A percentile compares a stretch with the other conserved stretches of the same genome.
These are phyloP conservation scores for Cadophora luteo-olivacea DNA, from an alignment of 2,329 filamentous ascomycete species.

Conservation along the genomic window DNA sequence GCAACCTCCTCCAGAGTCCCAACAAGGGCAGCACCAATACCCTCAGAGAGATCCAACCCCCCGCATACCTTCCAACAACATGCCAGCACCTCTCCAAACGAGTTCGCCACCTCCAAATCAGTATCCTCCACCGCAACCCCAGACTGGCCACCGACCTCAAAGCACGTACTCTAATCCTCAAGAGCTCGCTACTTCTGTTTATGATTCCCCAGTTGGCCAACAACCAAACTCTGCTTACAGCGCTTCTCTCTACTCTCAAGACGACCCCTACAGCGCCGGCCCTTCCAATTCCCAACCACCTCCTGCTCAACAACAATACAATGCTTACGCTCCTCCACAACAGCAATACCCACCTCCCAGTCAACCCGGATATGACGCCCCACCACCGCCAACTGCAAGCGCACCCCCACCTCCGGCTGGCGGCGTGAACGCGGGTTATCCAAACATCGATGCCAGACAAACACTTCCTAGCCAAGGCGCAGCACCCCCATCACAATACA, in stretches of 20 bases:
- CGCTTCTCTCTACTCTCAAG: conserved; percentile 40
- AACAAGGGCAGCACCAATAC: conserved; percentile 48
- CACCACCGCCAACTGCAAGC: conserved; percentile 43
- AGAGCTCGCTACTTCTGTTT: conserved; percentile 78
- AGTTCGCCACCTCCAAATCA: conserved; percentile 56
- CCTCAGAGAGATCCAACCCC: conserved; percentile 60
- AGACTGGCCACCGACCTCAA: conserved; percentile 61
- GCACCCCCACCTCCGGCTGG: conserved; percentile 36
- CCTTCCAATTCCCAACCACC: conserved; percentile 35
- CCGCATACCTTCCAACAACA: conserved; percentile 52
- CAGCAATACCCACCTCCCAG: conserved; percentile 35
- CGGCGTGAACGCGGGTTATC: conserved; percentile 36
- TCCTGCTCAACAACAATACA: conserved; percentile 42
- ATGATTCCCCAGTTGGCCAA: conserved; percentile 72
- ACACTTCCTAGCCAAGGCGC: conserved; percentile 56
- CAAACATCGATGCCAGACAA: conserved; percentile 53
- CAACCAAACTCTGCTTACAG: conserved; percentile 49
- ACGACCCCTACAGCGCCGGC: conserved; percentile 40
- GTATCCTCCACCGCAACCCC: conserved; percentile 54
- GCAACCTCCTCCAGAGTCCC: conserved; percentile 41
- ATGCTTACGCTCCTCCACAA: conserved; percentile 39
- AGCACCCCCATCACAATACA: conserved; percentile 54
- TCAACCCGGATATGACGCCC: conserved; percentile 36
- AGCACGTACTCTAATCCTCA: conserved; percentile 76
- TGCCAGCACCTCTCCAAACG: conserved; percentile 58